phyloP scores from a whole-genome alignment of 2,329 filamentous ascomycete species.

The Exserohilum rostratum region DNA sequence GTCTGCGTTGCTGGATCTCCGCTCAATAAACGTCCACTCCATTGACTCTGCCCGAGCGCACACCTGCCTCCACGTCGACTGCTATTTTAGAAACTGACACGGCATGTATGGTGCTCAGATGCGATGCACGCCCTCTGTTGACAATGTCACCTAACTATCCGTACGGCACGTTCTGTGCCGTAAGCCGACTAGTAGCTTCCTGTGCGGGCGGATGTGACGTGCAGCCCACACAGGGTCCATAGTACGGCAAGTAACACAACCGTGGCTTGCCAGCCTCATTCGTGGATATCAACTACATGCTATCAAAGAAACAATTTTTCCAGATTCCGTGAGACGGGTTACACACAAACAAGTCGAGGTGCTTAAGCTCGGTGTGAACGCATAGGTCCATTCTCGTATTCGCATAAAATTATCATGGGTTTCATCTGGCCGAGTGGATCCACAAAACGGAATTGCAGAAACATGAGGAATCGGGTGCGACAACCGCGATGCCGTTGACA shows the following conservation, averaged over 20 bases:
- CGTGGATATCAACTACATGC: background rate
- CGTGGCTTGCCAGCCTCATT: background rate
- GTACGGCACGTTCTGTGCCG: background rate
- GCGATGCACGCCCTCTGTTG: too few species aligned
- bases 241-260: background rate
- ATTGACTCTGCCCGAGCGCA: too few species aligned
- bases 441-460: background rate
- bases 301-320: background rate
- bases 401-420: background rate
- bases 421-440: background rate
- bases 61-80: too few species aligned
- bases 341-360: background rate
- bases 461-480: background rate
- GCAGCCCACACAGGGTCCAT: background rate
- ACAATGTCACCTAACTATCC: background rate
- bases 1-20: too few species aligned
- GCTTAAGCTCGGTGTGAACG: background rate
- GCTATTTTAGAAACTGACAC: too few species aligned
- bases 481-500: background rate
- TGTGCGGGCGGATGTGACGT: background rate
- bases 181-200: background rate
- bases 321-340: background rate
- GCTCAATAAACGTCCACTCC: too few species aligned
- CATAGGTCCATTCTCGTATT: background rate
- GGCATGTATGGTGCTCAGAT: too few species aligned